Conservation (phyloP, 2,329 filamentous ascomycete species). For the Colletotrichum navitas region DNA sequence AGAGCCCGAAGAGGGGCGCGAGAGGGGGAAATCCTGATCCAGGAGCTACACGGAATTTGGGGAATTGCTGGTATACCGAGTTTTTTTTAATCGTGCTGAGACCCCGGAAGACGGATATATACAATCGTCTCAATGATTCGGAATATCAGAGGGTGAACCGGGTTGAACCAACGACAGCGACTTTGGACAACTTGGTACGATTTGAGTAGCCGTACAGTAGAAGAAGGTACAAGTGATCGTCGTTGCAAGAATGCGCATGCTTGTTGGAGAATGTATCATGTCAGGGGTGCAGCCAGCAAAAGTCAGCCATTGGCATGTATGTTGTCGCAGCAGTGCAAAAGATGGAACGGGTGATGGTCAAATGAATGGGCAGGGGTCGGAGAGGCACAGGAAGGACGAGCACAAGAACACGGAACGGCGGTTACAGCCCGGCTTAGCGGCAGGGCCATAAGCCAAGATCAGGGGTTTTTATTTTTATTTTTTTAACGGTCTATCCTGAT, state of each 20-base stretch:
- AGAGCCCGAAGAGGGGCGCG: neutral
- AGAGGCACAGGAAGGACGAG: neutral
- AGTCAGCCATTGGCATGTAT: neutral
- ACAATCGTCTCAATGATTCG: neutral
- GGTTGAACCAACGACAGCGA: neutral
- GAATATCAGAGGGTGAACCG: constrained; percentile 15
- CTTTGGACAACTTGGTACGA: neutral
- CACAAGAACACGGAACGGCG: neutral
- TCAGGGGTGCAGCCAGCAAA: constrained; percentile 21
- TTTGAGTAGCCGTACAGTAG: neutral
- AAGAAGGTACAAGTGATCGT: no score
- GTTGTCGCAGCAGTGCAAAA: neutral
- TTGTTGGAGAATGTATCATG: constrained; percentile 3
- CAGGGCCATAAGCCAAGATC: neutral
- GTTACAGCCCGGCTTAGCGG: constrained; percentile 16
- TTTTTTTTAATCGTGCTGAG: no score
- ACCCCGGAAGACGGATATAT: neutral
- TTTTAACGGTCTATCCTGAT: no score
- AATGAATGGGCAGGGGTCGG: neutral
- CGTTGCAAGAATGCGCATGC: neutral
- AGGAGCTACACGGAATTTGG: neutral
- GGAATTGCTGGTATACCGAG: no score
- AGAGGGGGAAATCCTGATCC: no score
- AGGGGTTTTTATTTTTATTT: no score
- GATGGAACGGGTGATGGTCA: neutral